Conservation (phyloP, 208 protist genomes). For the Trypanosoma cruzi region DNA sequence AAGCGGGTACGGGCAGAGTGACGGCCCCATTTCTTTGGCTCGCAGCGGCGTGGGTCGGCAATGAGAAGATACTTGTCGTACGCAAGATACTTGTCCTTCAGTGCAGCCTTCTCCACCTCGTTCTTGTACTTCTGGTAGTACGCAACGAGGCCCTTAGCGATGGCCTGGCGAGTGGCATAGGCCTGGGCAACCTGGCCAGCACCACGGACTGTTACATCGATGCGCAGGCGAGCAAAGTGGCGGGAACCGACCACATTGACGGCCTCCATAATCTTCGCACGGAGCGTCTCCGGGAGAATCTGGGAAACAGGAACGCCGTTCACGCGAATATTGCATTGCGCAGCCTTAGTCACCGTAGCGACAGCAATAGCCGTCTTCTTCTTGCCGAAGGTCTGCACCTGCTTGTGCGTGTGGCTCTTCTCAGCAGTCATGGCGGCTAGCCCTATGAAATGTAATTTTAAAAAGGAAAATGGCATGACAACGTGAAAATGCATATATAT, state of each 20-base stretch:
- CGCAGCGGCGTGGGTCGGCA: constrained; percentile 99
- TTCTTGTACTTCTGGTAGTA: constrained; percentile 99
- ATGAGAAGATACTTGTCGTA: constrained; percentile 99
- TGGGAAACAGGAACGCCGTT: constrained; percentile 98
- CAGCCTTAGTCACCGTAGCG: constrained; percentile 95
- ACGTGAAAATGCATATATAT: no score
- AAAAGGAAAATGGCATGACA: no score
- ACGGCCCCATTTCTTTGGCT: constrained; percentile 99
- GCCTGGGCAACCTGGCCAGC: constrained; percentile 98
- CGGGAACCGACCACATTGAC: constrained; percentile 96
- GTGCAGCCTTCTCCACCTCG: constrained; percentile 96
- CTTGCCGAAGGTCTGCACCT: constrained; percentile 95
- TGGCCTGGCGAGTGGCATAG: constrained; percentile 99
- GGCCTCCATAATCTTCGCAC: constrained; percentile 98
- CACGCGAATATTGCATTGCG: constrained; percentile 98
- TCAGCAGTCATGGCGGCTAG: constrained; percentile 45
- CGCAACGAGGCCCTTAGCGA: constrained; percentile 98
- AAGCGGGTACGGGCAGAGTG: constrained; percentile 98
- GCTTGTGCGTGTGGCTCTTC: constrained; percentile 74
- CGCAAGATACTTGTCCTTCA: constrained; percentile 97
- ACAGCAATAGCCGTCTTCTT: constrained; percentile 99
- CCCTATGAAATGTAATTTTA: no score
- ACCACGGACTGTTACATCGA: constrained; percentile 97
- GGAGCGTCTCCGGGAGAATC: constrained; percentile 97
- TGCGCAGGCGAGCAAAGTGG: constrained; percentile 96